Base-by-base conservation (phyloP, 495 filamentous ascomycete species). In the Letharia columbiana region DNA sequence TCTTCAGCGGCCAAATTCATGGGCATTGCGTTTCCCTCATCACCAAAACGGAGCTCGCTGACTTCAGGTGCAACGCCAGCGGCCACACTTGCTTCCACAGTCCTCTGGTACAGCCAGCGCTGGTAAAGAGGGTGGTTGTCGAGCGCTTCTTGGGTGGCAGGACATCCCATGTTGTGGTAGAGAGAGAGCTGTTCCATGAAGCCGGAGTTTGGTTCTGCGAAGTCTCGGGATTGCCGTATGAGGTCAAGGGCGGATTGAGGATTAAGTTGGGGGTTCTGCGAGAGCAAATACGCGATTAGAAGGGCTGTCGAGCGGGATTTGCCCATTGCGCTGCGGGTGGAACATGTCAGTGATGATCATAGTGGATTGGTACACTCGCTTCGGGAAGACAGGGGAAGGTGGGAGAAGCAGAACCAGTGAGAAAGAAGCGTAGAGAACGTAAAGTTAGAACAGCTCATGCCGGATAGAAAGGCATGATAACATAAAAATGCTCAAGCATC, bases 251-350 rank as follows among this genome's bases (percentile, higher is more conserved):
- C 87, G 60, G 85, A 79, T 47, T 78, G 70, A 37, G 85, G 84
- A 52, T 80, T 73, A 39, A 13, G 39, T 23, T 41, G 13, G 58
- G 28, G 54, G 42, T 63, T 70, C 66, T 69, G 71, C 77, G 88
- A 86, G 72, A 96, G 87, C 62, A 98, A 79, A 77, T 91, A 96
- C 71, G 95, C 92, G 62, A 94, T 82, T 67, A 91, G 81, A 69
- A 91, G 81, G 56, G 91, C 86, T 67, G 91, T 87, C 33, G 92
- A 97, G 60, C 94, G 90, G 61, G 91, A 96, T 77, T 92, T 93
- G 42, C 94, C 94, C 91, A 96, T 96, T 41, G 91, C 92, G 82
- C 94, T 97, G 76, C 77, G 76, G 66, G 80, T 64, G 65, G 44
- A 33, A 62, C 35, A 64, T 54, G 71, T 78, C 61, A 79, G 72